A percentile compares a stretch with the other conserved stretches of the same genome.
Evolutionary conservation across 2,329 filamentous ascomycete genomes (phyloP).

Genomic region (Atkinsonella hypoxylon): DNA sequence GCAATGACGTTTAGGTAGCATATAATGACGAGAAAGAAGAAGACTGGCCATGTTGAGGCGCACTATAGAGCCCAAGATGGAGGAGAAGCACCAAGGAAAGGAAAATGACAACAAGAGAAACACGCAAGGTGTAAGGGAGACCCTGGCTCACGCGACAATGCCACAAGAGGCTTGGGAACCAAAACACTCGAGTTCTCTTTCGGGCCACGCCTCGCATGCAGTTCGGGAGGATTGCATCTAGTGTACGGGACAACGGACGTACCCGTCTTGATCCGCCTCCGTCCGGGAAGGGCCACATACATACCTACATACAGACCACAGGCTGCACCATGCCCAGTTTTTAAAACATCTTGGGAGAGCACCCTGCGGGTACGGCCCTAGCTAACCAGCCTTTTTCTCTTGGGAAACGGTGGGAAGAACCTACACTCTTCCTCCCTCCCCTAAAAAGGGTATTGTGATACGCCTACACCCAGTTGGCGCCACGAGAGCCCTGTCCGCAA

Average conservation of each 20-base stretch:
- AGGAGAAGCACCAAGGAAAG: neutral
- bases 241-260: neutral
- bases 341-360: neutral
- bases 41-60: neutral
- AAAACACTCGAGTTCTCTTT: neutral
- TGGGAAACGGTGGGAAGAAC: neutral
- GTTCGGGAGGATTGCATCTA: neutral
- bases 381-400: neutral
- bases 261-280: neutral
- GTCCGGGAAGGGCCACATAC: neutral
- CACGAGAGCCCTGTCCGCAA: neutral
- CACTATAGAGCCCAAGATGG: neutral
- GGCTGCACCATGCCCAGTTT: neutral
- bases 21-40: neutral
- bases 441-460: neutral
- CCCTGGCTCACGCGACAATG: neutral
- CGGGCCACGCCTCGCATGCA: neutral
- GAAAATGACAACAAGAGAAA: neutral
- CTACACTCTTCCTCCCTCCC: neutral
- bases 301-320: neutral
- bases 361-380: neutral
- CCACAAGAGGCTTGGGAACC: neutral
- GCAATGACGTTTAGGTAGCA: neutral
- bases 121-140: neutral
- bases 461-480: neutral